A percentile compares a stretch with the other conserved stretches of the same genome.
Evolutionary conservation across 2,329 filamentous ascomycete genomes (phyloP).

Genomic region (Colletotrichum gigasporum): DNA sequence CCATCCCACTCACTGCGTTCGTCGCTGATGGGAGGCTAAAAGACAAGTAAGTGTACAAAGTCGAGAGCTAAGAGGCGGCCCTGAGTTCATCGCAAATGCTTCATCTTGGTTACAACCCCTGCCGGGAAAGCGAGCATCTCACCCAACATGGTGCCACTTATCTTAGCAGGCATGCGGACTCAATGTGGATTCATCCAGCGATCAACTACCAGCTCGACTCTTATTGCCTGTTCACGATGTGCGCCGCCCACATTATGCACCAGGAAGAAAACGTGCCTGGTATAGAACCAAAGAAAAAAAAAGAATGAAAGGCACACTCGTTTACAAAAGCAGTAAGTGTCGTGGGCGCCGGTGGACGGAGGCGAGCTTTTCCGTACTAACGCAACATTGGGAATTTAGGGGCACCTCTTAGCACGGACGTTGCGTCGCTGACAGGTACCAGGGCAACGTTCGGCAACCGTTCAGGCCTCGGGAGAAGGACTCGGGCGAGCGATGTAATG

Average conservation of each 20-base stretch:
- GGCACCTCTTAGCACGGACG: conserved; percentile 1
- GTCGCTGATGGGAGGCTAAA: too few species aligned
- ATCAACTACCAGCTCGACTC: too few species aligned
- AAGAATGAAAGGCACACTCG: too few species aligned
- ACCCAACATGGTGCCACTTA: neutral
- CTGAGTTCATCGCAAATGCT: neutral
- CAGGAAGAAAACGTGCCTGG: neutral
- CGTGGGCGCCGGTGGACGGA: neutral
- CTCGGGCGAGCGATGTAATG: neutral
- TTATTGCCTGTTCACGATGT: too few species aligned
- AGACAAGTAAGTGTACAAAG: too few species aligned
- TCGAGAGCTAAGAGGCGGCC: too few species aligned
- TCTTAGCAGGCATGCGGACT: neutral
- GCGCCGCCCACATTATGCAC: neutral
- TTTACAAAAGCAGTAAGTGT: conserved; percentile 7
- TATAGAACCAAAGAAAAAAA: too few species aligned
- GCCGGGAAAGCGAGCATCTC: neutral
- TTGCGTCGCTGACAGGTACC: neutral
- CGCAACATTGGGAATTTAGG: neutral
- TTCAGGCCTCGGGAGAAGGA: neutral
- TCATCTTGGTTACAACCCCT: neutral
- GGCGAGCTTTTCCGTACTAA: neutral
- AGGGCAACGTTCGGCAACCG: conserved; percentile 1
- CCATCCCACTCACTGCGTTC: too few species aligned
- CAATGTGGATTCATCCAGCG: too few species aligned